Conservation (phyloP, 2,329 filamentous ascomycete species). For the Xylaria multiplex region DNA sequence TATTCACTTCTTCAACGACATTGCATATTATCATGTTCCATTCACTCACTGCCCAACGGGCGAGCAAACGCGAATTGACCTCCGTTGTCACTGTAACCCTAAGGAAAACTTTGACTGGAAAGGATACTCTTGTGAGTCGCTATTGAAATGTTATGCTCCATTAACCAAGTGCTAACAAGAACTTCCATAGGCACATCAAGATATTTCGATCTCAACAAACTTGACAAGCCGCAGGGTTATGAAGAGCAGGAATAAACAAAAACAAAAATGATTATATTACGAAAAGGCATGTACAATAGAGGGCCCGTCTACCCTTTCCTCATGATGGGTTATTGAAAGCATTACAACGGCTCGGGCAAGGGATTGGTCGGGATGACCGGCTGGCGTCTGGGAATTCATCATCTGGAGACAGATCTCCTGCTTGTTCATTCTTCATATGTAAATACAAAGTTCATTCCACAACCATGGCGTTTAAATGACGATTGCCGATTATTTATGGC, state of each 20-base stretch:
- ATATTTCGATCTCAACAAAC: conserved; percentile 84
- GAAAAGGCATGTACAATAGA: conserved; percentile 35
- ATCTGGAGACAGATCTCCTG: conserved; percentile 38
- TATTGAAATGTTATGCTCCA: neutral
- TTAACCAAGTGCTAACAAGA: conserved; percentile 11
- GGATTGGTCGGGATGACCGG: conserved; percentile 36
- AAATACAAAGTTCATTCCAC: conserved; percentile 37
- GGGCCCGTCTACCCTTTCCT: conserved; percentile 38
- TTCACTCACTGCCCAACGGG: conserved; percentile 98
- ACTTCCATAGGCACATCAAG: conserved; percentile 75
- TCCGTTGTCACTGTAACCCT: conserved; percentile 94
- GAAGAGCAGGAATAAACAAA: conserved; percentile 63
- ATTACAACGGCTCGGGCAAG: conserved; percentile 34
- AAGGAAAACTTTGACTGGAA: conserved; percentile 99
- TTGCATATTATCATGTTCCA: conserved; percentile 96
- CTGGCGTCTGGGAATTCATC: conserved; percentile 45
- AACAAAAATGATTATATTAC: conserved; percentile 21
- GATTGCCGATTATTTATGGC: conserved; percentile 28
- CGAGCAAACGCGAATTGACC: conserved; percentile 82
- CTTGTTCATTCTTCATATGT: conserved; percentile 42
- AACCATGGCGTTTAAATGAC: conserved; percentile 30
- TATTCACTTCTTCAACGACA: conserved; percentile 99
- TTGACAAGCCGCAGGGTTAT: conserved; percentile 87
- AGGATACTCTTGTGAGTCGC: conserved; percentile 86
- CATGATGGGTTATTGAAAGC: conserved; percentile 38